phyloP scores from a whole-genome alignment of 495 filamentous ascomycete species.

The Daldinia caldariorum region DNA sequence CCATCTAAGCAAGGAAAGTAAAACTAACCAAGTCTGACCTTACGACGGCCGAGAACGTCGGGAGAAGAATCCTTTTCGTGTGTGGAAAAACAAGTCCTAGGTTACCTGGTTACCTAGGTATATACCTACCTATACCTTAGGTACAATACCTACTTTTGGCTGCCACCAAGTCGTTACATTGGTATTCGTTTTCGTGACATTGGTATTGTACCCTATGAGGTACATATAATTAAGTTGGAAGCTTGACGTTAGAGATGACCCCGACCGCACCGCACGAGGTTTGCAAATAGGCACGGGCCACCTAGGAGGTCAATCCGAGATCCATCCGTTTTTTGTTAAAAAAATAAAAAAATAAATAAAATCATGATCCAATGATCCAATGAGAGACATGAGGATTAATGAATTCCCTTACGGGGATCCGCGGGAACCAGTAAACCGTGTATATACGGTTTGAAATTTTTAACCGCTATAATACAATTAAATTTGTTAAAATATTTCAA shows the following conservation, averaged over 20 bases:
- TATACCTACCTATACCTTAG: no score
- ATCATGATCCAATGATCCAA: conserved; percentile 14
- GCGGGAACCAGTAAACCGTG: no score
- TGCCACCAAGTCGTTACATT: conserved; percentile 19
- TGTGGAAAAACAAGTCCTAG: conserved; percentile 23
- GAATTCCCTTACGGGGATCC: no score
- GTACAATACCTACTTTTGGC: not conserved
- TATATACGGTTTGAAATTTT: no score
- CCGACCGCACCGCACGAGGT: conserved; percentile 38
- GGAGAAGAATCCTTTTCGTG: conserved; percentile 12
- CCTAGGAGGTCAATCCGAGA: conserved; percentile 22
- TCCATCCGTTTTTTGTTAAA: conserved; percentile 5
- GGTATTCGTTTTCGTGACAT: conserved; percentile 16
- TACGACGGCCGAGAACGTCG: conserved; percentile 19
- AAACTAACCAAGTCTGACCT: not conserved
- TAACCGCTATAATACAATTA: no score
- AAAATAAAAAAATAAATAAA: no score
- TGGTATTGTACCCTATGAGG: conserved; percentile 24
- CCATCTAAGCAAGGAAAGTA: not conserved
- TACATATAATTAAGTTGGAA: conserved; percentile 25
- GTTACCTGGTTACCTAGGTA: not conserved
- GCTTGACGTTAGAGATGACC: conserved; percentile 37
- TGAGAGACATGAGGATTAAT: conserved; percentile 32
- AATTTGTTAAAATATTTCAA: no score
- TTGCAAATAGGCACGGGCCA: conserved; percentile 43